Evolutionary conservation across 768 basidiomycete species (phyloP).

Genomic region (Coprinopsis sp.): DNA sequence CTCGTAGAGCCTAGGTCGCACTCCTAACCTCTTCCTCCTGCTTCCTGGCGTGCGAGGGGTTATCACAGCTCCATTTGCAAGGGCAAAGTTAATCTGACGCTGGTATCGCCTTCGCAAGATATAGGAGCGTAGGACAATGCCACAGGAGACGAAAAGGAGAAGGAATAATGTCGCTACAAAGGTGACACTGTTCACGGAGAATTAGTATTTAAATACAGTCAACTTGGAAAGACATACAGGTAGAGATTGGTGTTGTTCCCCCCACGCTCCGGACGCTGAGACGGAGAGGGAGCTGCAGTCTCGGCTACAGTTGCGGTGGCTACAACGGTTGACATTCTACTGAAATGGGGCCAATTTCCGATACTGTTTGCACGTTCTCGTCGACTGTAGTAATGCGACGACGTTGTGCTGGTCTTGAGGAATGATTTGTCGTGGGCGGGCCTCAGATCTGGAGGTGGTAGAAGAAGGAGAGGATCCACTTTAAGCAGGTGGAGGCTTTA

Average conservation of each 20-base stretch:
- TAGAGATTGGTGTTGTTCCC: constrained; percentile 36
- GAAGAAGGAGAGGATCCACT: too few species aligned
- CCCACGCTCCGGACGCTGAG: not conserved
- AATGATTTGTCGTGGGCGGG: too few species aligned
- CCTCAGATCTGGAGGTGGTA: too few species aligned
- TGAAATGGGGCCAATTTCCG: too few species aligned
- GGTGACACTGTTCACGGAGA: constrained; percentile 45
- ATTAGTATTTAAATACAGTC: constrained; percentile 4
- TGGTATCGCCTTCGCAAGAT: constrained; percentile 55
- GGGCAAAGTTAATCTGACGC: constrained; percentile 46
- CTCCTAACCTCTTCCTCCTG: constrained; percentile 37
- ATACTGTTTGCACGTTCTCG: too few species aligned
- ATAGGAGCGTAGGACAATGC: constrained; percentile 61
- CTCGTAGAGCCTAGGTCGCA: constrained; percentile 49
- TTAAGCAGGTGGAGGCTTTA: too few species aligned
- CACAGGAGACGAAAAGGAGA: constrained; percentile 58
- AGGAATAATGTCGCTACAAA: constrained; percentile 70
- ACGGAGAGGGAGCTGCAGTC: too few species aligned
- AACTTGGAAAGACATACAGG: constrained; percentile 27
- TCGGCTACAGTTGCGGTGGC: too few species aligned
- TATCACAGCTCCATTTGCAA: constrained; percentile 46
- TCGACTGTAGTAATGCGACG: too few species aligned
- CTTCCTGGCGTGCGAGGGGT: constrained; percentile 36
- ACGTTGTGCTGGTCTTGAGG: too few species aligned
- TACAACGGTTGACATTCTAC: too few species aligned